Evolutionary conservation across 305 asterid species (phyloP), one percentile per base, ranked within the genome.

Genomic region (Striga hermonthica): DNA sequence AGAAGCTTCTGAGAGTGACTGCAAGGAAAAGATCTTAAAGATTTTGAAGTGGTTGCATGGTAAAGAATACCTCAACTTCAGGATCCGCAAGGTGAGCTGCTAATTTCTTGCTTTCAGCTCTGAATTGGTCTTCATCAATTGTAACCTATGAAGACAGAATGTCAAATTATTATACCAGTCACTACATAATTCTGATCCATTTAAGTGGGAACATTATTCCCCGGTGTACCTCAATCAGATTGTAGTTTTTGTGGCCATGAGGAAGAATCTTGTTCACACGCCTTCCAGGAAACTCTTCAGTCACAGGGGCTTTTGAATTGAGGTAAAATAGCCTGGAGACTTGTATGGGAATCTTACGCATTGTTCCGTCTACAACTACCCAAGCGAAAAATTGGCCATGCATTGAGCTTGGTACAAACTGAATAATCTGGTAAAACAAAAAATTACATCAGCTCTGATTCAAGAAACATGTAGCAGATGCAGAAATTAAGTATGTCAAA

Each of bases 21-120:
- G 47, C 31, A 58, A 71, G 60, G 60, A 57, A 69, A 55, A 58
- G 38, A 64, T 22, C 31, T 22, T 22, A 22, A n/a, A n/a, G n/a
- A n/a, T n/a, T n/a, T n/a, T n/a, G n/a, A n/a, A n/a, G n/a, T n/a
- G 31, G 66, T 53, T 35, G 69, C 14, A 40, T 52, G 11, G 65
- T 40, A 63, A 59, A 62, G 63, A 59, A 53, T 79, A 94, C 99
- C 96, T 94, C 99, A 74, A 94, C 90, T 83, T 94, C 97, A 39
- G 99, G 97, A 80, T 94, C 97, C 68, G 99, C 97, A 82, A 94
- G 96, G 81, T 88, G 95, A 76, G 92, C 95, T 28, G 82, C 96
- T 66, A 90, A 75, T 74, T 86, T 94, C 82, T 83, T 86, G 89
- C 92, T 90, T 78, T 90, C 97, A 12, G 84, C 74, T 76, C 77